Evolutionary conservation across 805 yeast genomes (phyloP).

Genomic region (Jamesozyma jinghongensis): DNA sequence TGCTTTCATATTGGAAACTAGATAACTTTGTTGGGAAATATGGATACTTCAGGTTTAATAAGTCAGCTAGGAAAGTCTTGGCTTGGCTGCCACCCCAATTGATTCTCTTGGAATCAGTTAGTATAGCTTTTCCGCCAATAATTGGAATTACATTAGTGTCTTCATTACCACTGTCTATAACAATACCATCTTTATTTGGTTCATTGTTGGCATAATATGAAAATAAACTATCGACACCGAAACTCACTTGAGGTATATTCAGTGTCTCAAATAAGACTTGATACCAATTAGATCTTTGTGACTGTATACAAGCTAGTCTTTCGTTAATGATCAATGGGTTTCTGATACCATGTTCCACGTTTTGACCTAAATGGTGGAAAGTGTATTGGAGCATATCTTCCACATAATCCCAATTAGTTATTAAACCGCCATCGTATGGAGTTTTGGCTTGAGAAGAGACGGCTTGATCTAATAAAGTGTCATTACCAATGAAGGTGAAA

Average conservation of each 20-base stretch:
- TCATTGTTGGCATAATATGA: slow-evolving; percentile 62
- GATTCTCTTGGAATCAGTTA: slow-evolving; percentile 65
- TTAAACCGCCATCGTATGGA: slow-evolving; percentile 79
- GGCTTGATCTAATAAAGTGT: slow-evolving; percentile 60
- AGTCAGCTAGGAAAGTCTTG: slow-evolving; percentile 49
- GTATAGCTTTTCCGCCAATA: slow-evolving; percentile 52
- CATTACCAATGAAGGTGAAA: slow-evolving; percentile 75
- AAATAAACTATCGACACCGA: slow-evolving; percentile 78
- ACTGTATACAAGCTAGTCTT: slow-evolving; percentile 56
- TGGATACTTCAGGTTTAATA: slow-evolving; percentile 78
- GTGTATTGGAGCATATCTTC: slow-evolving; percentile 80
- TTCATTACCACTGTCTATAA: slow-evolving; percentile 75
- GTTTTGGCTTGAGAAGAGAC: slow-evolving; percentile 59
- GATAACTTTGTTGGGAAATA: slow-evolving; percentile 73
- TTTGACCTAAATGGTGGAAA: slow-evolving; percentile 68
- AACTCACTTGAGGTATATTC: slow-evolving; percentile 58
- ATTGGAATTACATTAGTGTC: slow-evolving; percentile 80
- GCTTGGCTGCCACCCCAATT: slow-evolving; percentile 88
- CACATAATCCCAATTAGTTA: slow-evolving; percentile 87
- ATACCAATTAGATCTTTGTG: slow-evolving; percentile 66
- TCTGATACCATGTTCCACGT: slow-evolving; percentile 43
- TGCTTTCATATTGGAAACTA: slow-evolving; percentile 50
- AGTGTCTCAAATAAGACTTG: slow-evolving; percentile 83
- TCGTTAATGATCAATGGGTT: slow-evolving; percentile 82
- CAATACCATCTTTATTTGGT: slow-evolving; percentile 47